These are phyloP conservation scores for Trichoderma cornu-damae DNA, from an alignment of 2,329 filamentous ascomycete species.

Conservation along the genomic window DNA sequence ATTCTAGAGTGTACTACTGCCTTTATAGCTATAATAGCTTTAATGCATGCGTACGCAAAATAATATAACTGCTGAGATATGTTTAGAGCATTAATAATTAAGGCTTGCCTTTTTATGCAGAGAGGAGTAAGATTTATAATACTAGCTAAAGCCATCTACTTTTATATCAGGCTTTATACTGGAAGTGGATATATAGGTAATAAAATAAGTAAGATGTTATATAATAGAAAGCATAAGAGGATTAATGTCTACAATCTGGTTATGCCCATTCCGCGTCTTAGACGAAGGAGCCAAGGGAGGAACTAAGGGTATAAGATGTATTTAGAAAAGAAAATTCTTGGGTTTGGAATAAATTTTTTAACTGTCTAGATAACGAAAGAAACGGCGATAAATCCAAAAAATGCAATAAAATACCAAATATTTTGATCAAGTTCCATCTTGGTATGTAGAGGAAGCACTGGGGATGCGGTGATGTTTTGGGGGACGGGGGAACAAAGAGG, in stretches of 20 bases:
- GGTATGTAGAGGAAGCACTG: background rate
- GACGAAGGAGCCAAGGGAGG: background rate
- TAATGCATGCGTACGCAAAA: background rate
- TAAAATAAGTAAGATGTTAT: background rate
- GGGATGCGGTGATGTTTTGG: background rate
- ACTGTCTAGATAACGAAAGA: constrained; percentile 1
- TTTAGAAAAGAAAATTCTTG: constrained; percentile 4
- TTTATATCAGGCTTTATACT: constrained; percentile 5
- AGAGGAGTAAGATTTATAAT: constrained; percentile 11
- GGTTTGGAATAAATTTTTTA: constrained; percentile 4
- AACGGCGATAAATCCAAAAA: constrained; percentile 12
- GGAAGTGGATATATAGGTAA: constrained; percentile 3
- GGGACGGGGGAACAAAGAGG: background rate
- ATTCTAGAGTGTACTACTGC: background rate
- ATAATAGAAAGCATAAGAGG: background rate
- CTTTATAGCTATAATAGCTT: background rate
- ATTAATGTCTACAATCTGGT: constrained; percentile 3
- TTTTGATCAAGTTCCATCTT: constrained; percentile 2
- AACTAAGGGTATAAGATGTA: constrained; percentile 4
- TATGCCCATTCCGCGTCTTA: background rate
- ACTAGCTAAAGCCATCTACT: constrained; percentile 4
- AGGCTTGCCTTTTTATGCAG: constrained; percentile 4
- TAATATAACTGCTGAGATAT: constrained; percentile 4
- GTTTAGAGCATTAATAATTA: constrained; percentile 9
- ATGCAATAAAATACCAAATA: constrained; percentile 15